Conservation (phyloP, 2,329 filamentous ascomycete genomes). For the Pestalotiopsis fici region DNA sequence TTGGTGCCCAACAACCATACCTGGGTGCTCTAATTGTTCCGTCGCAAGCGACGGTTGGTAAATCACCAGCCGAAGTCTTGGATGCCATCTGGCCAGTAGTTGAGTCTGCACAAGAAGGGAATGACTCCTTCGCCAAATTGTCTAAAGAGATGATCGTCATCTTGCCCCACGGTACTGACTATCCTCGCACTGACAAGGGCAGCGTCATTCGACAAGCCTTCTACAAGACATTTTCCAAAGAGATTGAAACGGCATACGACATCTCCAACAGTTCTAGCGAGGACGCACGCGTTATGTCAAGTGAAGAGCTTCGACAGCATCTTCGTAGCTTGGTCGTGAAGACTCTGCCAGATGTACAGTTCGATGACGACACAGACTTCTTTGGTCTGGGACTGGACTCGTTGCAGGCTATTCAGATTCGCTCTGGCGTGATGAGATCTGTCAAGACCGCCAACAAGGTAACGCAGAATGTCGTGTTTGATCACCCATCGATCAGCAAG, state of each 20-base stretch:
- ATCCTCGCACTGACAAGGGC: constrained; percentile 54
- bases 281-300: constrained; percentile 11
- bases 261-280: constrained; percentile 22
- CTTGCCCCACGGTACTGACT: constrained; percentile 40
- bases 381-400: constrained; percentile 61
- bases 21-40: constrained; percentile 43
- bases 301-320: constrained; percentile 21
- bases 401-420: constrained; percentile 57
- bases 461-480: constrained; percentile 60
- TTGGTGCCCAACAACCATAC: constrained; percentile 48
- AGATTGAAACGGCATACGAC: constrained; percentile 43
- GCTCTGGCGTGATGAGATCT: constrained; percentile 50
- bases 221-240: constrained; percentile 41
- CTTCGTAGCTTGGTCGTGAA: constrained; percentile 30
- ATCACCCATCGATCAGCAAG: constrained; percentile 49
- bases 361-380: constrained; percentile 51
- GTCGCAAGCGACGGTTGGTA: constrained; percentile 13
- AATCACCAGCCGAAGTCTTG: constrained; percentile 25
- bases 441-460: constrained; percentile 50
- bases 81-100: constrained; percentile 34
- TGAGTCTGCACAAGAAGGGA: constrained; percentile 28
- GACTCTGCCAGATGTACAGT: constrained; percentile 23
- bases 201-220: constrained; percentile 51
- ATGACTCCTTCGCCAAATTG: constrained; percentile 37
- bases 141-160: constrained; percentile 50